phyloP scores from a whole-genome alignment of 345 rosid species.

The Corchorus capsularis region DNA sequence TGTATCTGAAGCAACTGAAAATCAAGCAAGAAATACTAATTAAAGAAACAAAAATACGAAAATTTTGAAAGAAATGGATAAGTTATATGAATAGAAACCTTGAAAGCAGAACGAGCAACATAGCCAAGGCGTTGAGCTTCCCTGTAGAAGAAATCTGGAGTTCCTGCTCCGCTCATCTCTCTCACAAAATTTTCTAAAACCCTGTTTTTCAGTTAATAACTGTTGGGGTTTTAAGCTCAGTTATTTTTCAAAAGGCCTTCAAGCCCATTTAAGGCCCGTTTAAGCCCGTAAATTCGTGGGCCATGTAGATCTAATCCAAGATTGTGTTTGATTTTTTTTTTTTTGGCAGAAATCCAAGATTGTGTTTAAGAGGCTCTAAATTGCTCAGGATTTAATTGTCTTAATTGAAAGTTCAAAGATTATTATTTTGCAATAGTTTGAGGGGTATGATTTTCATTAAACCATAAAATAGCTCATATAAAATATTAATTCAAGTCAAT shows the following conservation, averaged over 20 bases:
- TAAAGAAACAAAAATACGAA: not conserved
- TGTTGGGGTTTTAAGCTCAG: not conserved
- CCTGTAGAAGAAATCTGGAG: constrained; percentile 94
- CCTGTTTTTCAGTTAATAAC: not conserved
- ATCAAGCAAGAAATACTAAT: constrained; percentile 4
- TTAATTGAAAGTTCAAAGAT: too few species aligned
- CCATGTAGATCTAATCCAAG: too few species aligned
- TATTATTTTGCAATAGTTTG: too few species aligned
- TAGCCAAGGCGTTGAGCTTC: constrained; percentile 99
- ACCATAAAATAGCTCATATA: too few species aligned
- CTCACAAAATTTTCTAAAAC: constrained; percentile 2
- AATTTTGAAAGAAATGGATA: not conserved
- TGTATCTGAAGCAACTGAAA: constrained; percentile 90
- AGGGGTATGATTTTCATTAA: too few species aligned
- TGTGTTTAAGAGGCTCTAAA: too few species aligned
- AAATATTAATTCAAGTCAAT: too few species aligned
- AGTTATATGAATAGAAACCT: constrained; percentile 40
- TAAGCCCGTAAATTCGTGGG: not conserved
- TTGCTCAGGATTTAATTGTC: too few species aligned
- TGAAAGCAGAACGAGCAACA: constrained; percentile 97
- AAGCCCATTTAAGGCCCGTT: not conserved
- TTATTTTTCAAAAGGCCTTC: not conserved
- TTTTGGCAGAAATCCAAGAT: too few species aligned
- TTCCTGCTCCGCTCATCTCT: constrained; percentile 74
- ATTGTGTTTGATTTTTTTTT: too few species aligned